Evolutionary conservation across 169 alveolate species (phyloP).

Genomic region (Eimeria sp.): DNA sequence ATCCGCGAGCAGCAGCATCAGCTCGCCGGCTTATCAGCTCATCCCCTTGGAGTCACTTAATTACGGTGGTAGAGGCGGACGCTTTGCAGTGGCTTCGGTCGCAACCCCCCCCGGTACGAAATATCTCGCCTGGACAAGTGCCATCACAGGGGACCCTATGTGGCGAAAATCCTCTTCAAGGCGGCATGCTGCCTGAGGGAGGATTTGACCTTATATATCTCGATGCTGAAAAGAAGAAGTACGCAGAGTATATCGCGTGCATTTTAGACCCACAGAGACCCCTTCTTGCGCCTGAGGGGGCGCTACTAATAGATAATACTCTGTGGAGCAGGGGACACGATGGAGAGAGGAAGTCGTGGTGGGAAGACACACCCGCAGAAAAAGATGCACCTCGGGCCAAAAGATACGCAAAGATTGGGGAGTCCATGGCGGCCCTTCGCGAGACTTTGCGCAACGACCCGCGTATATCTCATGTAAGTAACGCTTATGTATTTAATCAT

Average conservation of each 20-base stretch:
- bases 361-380: background rate
- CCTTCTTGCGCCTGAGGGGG: conserved; percentile 77
- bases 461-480: conserved; percentile 45
- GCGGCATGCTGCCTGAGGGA: conserved; percentile 2
- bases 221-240: conserved; percentile 82
- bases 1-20: conserved; percentile 73
- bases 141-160: background rate
- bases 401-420: conserved; percentile 22
- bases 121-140: background rate
- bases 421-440: conserved; percentile 35
- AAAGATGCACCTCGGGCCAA: conserved; percentile 9
- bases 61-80: conserved; percentile 69
- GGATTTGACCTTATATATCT: conserved; percentile 83
- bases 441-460: conserved; percentile 51
- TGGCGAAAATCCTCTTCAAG: background rate
- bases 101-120: background rate
- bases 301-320: conserved; percentile 73
- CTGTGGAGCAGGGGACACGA: conserved; percentile 60
- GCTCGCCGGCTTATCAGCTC: conserved; percentile 43
- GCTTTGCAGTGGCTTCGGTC: conserved; percentile 57
- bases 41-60: conserved; percentile 40
- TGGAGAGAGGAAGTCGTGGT: conserved; percentile 2
- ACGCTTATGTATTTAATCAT: background rate
- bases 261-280: conserved; percentile 76
- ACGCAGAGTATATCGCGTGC: conserved; percentile 9